These are phyloP conservation scores for Cystobasidium ongulense DNA, from an alignment of 768 basidiomycete species.

Conservation along the genomic window DNA sequence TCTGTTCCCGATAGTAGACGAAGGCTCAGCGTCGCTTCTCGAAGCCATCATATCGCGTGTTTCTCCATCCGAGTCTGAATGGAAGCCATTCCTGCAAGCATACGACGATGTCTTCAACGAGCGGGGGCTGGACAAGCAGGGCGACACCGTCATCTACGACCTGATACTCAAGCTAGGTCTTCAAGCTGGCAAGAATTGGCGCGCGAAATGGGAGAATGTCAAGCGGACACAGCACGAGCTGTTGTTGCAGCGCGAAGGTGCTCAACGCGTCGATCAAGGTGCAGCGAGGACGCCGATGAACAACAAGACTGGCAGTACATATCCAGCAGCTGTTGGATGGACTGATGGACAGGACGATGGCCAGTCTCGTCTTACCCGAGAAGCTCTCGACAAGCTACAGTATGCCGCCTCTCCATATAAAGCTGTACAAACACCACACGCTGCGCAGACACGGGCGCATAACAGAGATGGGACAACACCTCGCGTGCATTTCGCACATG, in stretches of 20 bases:
- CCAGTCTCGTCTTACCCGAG: background rate
- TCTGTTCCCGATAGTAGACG: conserved; percentile 17
- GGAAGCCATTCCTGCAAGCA: conserved; percentile 9
- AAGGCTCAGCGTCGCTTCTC: conserved; percentile 2
- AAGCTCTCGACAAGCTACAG: background rate
- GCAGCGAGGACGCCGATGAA: background rate
- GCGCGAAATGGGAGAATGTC: conserved; percentile 67
- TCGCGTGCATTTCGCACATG: background rate
- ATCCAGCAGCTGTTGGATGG: background rate
- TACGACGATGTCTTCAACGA: conserved; percentile 31
- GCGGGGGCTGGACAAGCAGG: background rate
- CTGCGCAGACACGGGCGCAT: background rate
- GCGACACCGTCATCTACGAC: conserved; percentile 57
- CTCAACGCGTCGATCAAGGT: background rate
- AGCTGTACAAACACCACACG: background rate
- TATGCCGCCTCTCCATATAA: conserved; percentile 1
- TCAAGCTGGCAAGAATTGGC: conserved; percentile 70
- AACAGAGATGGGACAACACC: background rate
- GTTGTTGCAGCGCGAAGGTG: background rate
- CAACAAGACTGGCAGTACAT: background rate
- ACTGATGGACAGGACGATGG: background rate
- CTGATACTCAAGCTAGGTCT: conserved; percentile 75
- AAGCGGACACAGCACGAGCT: conserved; percentile 46
- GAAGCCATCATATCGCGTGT: conserved; percentile 26
- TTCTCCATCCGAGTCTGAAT: background rate